phyloP scores from a whole-genome alignment of 768 basidiomycete genomes.

The Leccinum obscurum region DNA sequence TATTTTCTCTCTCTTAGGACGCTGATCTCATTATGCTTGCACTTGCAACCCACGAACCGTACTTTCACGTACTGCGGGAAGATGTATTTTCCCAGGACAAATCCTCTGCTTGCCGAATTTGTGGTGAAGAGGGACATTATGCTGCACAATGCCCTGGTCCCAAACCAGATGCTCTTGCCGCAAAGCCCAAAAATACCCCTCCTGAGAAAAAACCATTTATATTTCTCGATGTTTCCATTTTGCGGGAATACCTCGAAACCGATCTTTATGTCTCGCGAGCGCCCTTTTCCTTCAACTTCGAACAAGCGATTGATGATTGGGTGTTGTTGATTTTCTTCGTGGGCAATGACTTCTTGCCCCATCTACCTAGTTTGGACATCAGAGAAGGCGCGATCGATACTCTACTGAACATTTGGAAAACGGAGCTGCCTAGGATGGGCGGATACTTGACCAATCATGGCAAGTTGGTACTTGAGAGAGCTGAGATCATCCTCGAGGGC shows the following conservation, averaged over 20 bases:
- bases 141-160: constrained; percentile 91
- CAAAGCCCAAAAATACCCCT: constrained; percentile 46
- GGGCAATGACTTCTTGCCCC: constrained; percentile 97
- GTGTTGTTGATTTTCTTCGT: constrained; percentile 99
- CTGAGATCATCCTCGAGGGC: constrained; percentile 93
- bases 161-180: constrained; percentile 56
- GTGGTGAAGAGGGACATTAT: constrained; percentile 93
- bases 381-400: constrained; percentile 99
- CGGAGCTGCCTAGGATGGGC: constrained; percentile 92
- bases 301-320: constrained; percentile 99
- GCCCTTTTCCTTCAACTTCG: constrained; percentile 87
- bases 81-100: constrained; percentile 93
- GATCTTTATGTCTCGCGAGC: constrained; percentile 83
- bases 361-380: constrained; percentile 97
- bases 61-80: constrained; percentile 96
- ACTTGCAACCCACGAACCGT: constrained; percentile 96
- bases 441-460: constrained; percentile 97
- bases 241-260: constrained; percentile 97
- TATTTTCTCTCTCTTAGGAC: constrained; percentile 54
- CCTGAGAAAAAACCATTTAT: constrained; percentile 90
- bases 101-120: constrained; percentile 81
- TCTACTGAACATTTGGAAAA: constrained; percentile 92
- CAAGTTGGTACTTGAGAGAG: constrained; percentile 77
- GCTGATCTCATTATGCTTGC: constrained; percentile 99
- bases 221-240: constrained; percentile 93